Base-by-base conservation (phyloP, 352 stramenopile genomes). In the Bremia lactucae region DNA sequence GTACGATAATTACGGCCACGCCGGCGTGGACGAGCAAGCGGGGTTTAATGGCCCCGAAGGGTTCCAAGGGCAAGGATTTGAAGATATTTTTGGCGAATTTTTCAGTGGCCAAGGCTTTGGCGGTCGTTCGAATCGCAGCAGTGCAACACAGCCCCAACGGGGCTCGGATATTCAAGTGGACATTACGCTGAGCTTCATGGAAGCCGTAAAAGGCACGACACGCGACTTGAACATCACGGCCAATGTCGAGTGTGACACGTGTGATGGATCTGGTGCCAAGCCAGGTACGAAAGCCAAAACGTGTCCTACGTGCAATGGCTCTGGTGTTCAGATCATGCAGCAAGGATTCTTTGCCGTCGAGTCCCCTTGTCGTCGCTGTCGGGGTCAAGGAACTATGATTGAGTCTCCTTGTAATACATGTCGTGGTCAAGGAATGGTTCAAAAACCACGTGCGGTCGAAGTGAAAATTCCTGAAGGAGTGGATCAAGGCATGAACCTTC, bases 391-490 rank as follows among this genome's bases (percentile, higher is more conserved):
- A 18, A 71, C 65, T 7, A 89, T 87, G 47, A 91, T 92, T 28
- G 81, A 93, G 46, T 83, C 77, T 8, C 80, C 79, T 15, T 95
- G 84, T 40, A 51, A 48, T 2, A 87, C 68, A 20, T 95, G 84
- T 36, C 75, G 67, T 14, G 84, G 84, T 19, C 76, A 83, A 39
- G 83, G 84, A 9, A 66, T 57, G 16, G 74, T 93, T 14, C 84
- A 89, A 60, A 97, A 97, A 59, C 83, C 91, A 22, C 73, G 82
- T 19, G 88, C 86, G 38, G 92, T 98, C 3, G 86, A 89, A 38
- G 90, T 98, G 2, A 88, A 95, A 54, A 95, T 97, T 36, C 95
- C 95, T 0, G 78, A 91, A 45, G 95, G 95, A 46, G 94, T 98
- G 48, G 91, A 98, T 50, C 82, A 88, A 51, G 95, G 94, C 31